These are phyloP conservation scores for Physcomitrium patens DNA, from an alignment of 225 moss, liverwort and hornwort genomes.

Conservation along the genomic window DNA sequence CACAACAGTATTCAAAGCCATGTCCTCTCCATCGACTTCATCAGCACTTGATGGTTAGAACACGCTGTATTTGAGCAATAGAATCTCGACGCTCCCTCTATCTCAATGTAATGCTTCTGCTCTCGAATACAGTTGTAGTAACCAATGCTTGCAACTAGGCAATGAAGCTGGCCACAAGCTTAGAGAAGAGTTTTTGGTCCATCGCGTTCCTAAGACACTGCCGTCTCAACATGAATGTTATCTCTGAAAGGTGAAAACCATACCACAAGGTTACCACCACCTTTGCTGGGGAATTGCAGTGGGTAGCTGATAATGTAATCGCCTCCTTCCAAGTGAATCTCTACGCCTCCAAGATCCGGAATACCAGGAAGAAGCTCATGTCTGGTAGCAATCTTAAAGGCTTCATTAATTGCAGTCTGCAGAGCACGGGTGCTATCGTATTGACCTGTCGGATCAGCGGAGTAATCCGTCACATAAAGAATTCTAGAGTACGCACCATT, in stretches of 20 bases:
- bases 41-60: not conserved
- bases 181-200: not conserved
- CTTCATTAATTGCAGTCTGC: slow-evolving; percentile 71
- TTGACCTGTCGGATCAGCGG: slow-evolving; percentile 80
- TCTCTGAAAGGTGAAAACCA: slow-evolving; percentile 6
- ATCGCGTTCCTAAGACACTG: not conserved
- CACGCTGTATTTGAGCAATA: too few species aligned
- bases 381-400: slow-evolving; percentile 59
- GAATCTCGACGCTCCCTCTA: too few species aligned
- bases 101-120: too few species aligned
- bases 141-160: too few species aligned
- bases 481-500: slow-evolving; percentile 55
- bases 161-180: not conserved
- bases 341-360: slow-evolving; percentile 76
- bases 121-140: too few species aligned
- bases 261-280: slow-evolving; percentile 84
- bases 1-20: slow-evolving; percentile 9
- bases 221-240: not conserved
- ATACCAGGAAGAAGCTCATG: slow-evolving; percentile 74
- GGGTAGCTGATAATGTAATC: slow-evolving; percentile 79
- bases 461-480: slow-evolving; percentile 82
- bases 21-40: not conserved
- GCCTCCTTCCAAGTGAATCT: slow-evolving; percentile 85
- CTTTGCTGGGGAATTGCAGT: slow-evolving; percentile 67
- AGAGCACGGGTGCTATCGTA: slow-evolving; percentile 76